phyloP scores from a whole-genome alignment of 371 early-diverging fungal genomes.

The Gilbertella persicaria region DNA sequence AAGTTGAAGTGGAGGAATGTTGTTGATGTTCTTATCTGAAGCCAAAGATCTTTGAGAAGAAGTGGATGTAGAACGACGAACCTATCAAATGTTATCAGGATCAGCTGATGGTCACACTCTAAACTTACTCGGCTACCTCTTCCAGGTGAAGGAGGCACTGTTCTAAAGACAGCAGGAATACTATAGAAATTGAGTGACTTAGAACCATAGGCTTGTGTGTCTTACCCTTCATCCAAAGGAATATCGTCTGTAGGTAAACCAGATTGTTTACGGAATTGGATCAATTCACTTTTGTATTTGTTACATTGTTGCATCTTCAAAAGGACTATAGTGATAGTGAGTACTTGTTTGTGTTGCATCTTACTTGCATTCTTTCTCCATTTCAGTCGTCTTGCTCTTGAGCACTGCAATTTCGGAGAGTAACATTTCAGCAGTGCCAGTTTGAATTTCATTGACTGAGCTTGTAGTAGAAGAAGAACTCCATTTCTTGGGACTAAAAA shows the following conservation, averaged over 20 bases:
- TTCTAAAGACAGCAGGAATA: slow-evolving; percentile 48
- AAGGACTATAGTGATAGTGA: slow-evolving; percentile 33
- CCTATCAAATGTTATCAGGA: slow-evolving; percentile 12
- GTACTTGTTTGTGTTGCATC: background rate
- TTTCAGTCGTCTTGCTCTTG: slow-evolving; percentile 61
- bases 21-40: slow-evolving; percentile 40
- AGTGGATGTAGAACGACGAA: slow-evolving; percentile 47
- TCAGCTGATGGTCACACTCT: background rate
- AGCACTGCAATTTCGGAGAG: slow-evolving; percentile 68
- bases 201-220: too few relatives aligned
- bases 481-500: slow-evolving; percentile 56
- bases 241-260: slow-evolving; percentile 62
- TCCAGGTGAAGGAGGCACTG: slow-evolving; percentile 50
- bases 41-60: slow-evolving; percentile 50
- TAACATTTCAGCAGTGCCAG: slow-evolving; percentile 66
- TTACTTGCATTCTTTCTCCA: slow-evolving; percentile 73
- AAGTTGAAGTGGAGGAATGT: slow-evolving; percentile 48
- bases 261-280: slow-evolving; percentile 66
- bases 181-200: slow-evolving; percentile 16
- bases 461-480: slow-evolving; percentile 46
- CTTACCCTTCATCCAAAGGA: slow-evolving; percentile 55
- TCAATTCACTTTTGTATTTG: slow-evolving; percentile 68
- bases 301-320: slow-evolving; percentile 71
- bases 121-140: slow-evolving; percentile 41
- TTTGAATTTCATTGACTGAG: slow-evolving; percentile 20